A percentile compares a stretch with the other conserved stretches of the same genome.
These are phyloP conservation scores for Austroboletus festivus DNA, from an alignment of 768 basidiomycete genomes.

Conservation along the genomic window DNA sequence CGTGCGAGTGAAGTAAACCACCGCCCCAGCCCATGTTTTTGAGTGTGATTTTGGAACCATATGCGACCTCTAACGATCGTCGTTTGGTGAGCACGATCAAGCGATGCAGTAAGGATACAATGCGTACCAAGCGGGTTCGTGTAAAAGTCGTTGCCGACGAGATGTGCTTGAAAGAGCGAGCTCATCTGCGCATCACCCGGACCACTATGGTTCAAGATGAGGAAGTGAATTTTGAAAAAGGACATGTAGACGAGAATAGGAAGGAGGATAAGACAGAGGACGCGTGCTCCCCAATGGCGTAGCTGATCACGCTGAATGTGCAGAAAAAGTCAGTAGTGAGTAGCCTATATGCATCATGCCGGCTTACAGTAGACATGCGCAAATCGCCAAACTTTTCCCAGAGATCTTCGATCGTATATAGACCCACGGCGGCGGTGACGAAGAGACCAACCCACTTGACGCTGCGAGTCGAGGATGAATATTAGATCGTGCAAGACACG, in stretches of 20 bases:
- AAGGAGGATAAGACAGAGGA: slow-evolving; percentile 80
- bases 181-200: slow-evolving; percentile 99
- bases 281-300: slow-evolving; percentile 87
- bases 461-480: slow-evolving; percentile 38
- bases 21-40: slow-evolving; percentile 99
- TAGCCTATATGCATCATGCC: neutral
- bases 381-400: slow-evolving; percentile 99
- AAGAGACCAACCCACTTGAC: slow-evolving; percentile 97
- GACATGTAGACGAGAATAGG: slow-evolving; percentile 92
- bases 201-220: slow-evolving; percentile 90
- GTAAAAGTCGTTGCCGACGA: slow-evolving; percentile 92
- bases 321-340: slow-evolving; percentile 7
- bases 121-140: slow-evolving; percentile 77
- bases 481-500: neutral
- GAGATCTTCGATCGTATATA: slow-evolving; percentile 96
- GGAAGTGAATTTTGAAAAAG: slow-evolving; percentile 95
- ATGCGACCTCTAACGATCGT: slow-evolving; percentile 65
- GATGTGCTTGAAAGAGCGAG: slow-evolving; percentile 95
- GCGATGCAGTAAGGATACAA: neutral
- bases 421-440: slow-evolving; percentile 88
- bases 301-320: slow-evolving; percentile 79
- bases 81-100: slow-evolving; percentile 1
- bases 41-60: slow-evolving; percentile 85
- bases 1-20: slow-evolving; percentile 93
- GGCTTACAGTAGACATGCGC: slow-evolving; percentile 80